Base-by-base conservation (phyloP, 2,329 filamentous ascomycete genomes). In the Fusarium drepaniforme region DNA sequence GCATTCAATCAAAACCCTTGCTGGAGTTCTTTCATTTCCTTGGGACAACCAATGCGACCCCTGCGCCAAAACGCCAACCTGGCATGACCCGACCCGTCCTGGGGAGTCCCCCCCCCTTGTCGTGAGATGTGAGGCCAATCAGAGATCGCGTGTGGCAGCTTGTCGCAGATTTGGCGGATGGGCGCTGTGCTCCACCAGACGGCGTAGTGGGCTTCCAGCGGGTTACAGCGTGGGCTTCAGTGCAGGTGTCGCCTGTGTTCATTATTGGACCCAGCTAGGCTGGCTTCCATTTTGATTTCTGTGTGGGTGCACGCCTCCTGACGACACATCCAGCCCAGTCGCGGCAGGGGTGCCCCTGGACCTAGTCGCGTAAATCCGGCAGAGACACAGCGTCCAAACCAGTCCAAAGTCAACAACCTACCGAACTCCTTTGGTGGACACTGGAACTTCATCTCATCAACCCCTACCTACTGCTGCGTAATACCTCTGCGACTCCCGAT, bases 261-360 rank as follows among this genome's bases (percentile, higher is more conserved):
- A 60, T 16, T 60, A 60, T 59, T 73, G 21, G 35, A 35, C 12
- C n/a, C 4, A 9, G 33, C 9, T 15, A 21, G 28, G 62, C 63
- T 21, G 42, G 42, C 42, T 46, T 23, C 42, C 21, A 46, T 51
- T 66, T 66, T 33, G 42, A 51, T 67, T 53, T 35, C 44, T 58
- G 58, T 42, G 57, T 60, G 40, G 49, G 44, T 44, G 51, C 37
- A 74, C 73, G 67, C 70, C 78, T 78, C 77, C 73, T 80, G 79
- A 81, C 81, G 79, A 81, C 81, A 82, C 78, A 81, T 80, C 64
- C 64, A 65, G 71, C 79, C 79, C 64, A 65, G 71, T 80, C 79
- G 80, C 80, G 79, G 82, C 80, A 81, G 73, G 81, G 74, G 77
- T 74, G 69, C 68, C 73, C 74, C 77, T 76, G 73, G 65, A 62